Evolutionary conservation across 164 flowering plant genomes (phyloP), one percentile per base, ranked within the genome.

Genomic region (Vitis cinerea): DNA sequence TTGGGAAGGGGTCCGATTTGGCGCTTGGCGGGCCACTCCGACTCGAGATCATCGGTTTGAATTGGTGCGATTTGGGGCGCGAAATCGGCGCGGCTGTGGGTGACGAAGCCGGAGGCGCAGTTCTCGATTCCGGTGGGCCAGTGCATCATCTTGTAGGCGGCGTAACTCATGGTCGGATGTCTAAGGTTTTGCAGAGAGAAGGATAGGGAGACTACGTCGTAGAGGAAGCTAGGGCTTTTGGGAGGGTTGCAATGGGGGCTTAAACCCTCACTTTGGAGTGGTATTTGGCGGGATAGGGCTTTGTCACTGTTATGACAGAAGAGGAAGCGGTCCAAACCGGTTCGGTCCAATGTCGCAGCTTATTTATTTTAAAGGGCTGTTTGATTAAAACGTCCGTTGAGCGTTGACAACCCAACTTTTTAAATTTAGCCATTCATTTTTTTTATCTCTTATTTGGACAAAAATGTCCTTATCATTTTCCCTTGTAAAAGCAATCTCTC

Each of bases 131-230:
- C 99, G 19, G 99, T 95, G 4, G 99, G 88, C 82, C 83, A 85
- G 75, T 95, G 99, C 97, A 95, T 85, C 92, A 91, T 83, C 82
- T 88, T 95, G 86, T 74, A 90, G 29, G 97, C 96, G 37, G 97
- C 97, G 88, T 74, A 95, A 70, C 98, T 93, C 99, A 93, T 94
- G 15, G 50, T 75, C 47, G 9, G 13, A 23, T 23, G 27, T 0
- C 27, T 23, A 23, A 23, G 19, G 31, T 12, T 23, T 71, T 49
- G 51, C 55, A 44, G 48, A 19, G 50, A 50, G 47, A 17, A 16
- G n/a, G 50, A 48, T 1, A 48, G 16, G 5, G 4, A 57, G 7
- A 37, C 4, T 37, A 37, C 7, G 44, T 37, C 44, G 7, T 3
- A 37, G 44, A 37, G 7, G 44, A 37, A 37, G 8, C 44, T 37